Conservation (phyloP, 495 filamentous ascomycete species). For the Melanomma pulvis-pyrius region DNA sequence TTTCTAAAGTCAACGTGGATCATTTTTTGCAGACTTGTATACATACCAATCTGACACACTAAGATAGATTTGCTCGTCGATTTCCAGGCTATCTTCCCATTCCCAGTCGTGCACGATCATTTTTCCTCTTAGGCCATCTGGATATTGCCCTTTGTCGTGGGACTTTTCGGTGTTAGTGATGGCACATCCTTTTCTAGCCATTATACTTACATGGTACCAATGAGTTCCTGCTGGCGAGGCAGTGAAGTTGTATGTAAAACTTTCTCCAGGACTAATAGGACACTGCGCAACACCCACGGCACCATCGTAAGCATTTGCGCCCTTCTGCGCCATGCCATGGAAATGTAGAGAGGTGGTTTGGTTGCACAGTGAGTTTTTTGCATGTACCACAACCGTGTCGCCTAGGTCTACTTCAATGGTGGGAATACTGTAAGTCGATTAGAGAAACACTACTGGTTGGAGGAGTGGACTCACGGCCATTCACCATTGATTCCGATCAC, state of each 20-base stretch:
- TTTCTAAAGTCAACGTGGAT: background rate
- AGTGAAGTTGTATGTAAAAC: conserved; percentile 27
- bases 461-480: conserved; percentile 27
- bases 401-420: conserved; percentile 28
- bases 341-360: conserved; percentile 33
- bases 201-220: conserved; percentile 37
- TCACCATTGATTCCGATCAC: conserved; percentile 38
- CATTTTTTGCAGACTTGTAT: background rate
- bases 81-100: conserved; percentile 22
- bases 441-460: background rate
- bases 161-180: background rate
- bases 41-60: conserved; percentile 35
- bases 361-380: conserved; percentile 32
- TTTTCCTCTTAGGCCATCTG: conserved; percentile 27
- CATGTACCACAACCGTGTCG: conserved; percentile 31
- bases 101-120: conserved; percentile 34
- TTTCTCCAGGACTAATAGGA: conserved; percentile 26
- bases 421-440: conserved; percentile 17
- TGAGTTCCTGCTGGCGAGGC: conserved; percentile 36
- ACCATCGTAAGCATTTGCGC: conserved; percentile 27
- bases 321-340: conserved; percentile 30
- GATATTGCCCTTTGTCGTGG: conserved; percentile 37
- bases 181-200: no score
- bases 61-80: conserved; percentile 19
- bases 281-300: conserved; percentile 30